A percentile compares a stretch with the other conserved stretches of the same genome.
phyloP scores from a whole-genome alignment of 2,329 filamentous ascomycete species.

The Aureobasidium sp. region DNA sequence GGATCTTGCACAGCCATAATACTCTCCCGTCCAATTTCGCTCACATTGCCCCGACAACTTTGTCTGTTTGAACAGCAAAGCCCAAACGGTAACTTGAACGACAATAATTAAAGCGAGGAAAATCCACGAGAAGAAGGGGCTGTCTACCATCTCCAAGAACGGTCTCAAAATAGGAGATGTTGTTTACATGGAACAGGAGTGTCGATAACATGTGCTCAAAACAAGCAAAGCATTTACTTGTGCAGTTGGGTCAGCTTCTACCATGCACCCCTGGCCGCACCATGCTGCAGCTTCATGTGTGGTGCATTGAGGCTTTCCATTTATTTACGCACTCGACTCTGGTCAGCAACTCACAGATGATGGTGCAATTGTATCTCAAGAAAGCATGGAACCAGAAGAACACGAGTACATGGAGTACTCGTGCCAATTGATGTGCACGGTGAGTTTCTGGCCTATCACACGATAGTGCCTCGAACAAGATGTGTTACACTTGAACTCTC shows the following conservation, averaged over 20 bases:
- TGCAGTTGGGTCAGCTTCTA: neutral
- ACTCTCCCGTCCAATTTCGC: constrained; percentile 3
- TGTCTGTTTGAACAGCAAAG: neutral
- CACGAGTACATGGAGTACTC: neutral
- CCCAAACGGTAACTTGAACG: neutral
- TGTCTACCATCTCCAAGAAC: neutral
- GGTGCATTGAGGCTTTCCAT: neutral
- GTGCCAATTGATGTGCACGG: neutral
- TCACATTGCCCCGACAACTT: constrained; percentile 5
- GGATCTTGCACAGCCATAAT: constrained; percentile 2
- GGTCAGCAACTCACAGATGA: neutral
- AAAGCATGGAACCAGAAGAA: neutral
- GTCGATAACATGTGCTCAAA: neutral
- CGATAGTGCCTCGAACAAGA: neutral
- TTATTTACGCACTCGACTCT: neutral
- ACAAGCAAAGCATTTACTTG: neutral
- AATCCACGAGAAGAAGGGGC: neutral
- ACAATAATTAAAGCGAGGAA: neutral
- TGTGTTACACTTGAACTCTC: neutral
- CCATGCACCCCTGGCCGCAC: constrained; percentile 10
- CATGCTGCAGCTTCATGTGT: neutral
- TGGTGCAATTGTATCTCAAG: neutral
- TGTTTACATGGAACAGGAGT: constrained; percentile 2
- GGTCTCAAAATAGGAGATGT: neutral
- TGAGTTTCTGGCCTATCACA: neutral